A percentile compares a stretch with the other conserved stretches of the same genome.
Conservation (phyloP, 2,329 filamentous ascomycete genomes). For the Cytospora mali region DNA sequence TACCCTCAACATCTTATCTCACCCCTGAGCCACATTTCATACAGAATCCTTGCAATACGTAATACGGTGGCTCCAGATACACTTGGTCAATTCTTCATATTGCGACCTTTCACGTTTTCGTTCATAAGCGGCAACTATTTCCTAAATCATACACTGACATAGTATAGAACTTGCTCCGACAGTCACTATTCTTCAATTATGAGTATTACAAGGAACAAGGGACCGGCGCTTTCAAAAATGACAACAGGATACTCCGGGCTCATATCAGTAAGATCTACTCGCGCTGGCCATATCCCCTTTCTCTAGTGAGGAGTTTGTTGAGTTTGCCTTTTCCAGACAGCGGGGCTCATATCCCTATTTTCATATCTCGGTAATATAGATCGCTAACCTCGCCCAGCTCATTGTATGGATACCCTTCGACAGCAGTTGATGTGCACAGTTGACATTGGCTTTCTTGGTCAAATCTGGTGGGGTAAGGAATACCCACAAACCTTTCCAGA, state of each 20-base stretch:
- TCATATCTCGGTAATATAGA: background rate
- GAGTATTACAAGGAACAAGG: conserved; percentile 7
- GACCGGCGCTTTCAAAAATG: conserved; percentile 2
- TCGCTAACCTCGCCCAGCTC: conserved; percentile 42
- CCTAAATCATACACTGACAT: background rate
- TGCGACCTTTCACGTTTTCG: background rate
- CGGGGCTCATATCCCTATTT: too few species aligned
- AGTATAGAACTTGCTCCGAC: conserved; percentile 52
- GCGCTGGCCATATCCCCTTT: background rate
- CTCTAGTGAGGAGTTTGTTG: background rate
- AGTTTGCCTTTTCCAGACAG: background rate
- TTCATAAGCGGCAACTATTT: too few species aligned
- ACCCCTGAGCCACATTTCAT: background rate
- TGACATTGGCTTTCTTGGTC: conserved; percentile 55
- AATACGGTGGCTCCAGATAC: too few species aligned
- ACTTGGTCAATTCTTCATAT: background rate
- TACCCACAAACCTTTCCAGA: conserved; percentile 51
- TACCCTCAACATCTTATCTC: background rate
- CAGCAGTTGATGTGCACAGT: conserved; percentile 59
- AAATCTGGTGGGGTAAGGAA: conserved; percentile 53
- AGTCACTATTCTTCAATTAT: conserved; percentile 33
- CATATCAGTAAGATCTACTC: conserved; percentile 50
- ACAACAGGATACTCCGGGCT: conserved; percentile 30
- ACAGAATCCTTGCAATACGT: background rate
- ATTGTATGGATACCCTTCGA: conserved; percentile 57